A percentile compares a stretch with the other conserved stretches of the same genome.
Conservation (phyloP, 208 protist genomes). For the Crithidia brevicula region DNA sequence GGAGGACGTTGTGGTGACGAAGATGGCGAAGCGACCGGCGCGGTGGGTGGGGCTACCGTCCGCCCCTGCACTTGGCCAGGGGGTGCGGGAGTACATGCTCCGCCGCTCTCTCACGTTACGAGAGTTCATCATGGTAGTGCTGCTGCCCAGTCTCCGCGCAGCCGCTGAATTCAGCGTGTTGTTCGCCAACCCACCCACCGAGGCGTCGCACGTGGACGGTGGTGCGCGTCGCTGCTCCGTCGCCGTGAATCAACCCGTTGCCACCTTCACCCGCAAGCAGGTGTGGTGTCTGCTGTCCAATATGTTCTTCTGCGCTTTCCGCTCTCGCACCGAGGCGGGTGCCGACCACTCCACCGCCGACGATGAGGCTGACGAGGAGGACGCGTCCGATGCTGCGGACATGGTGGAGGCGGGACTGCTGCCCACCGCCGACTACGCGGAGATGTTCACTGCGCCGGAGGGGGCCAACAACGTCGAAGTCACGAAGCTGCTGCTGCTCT, state of each 20-base stretch:
- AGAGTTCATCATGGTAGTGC: slow-evolving; percentile 14
- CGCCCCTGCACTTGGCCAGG: slow-evolving; percentile 9
- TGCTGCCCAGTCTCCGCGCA: slow-evolving; percentile 16
- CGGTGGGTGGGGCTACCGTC: slow-evolving; percentile 16
- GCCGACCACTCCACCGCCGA: not conserved
- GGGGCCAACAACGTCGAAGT: slow-evolving; percentile 23
- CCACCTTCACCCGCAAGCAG: slow-evolving; percentile 14
- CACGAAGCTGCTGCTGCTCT: slow-evolving; percentile 32
- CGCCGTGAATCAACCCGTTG: not conserved
- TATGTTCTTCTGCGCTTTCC: slow-evolving; percentile 32
- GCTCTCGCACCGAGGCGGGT: slow-evolving; percentile 1
- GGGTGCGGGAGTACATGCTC: slow-evolving; percentile 14
- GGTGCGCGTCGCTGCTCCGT: not conserved
- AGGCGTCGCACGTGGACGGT: not conserved
- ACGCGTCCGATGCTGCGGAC: not conserved
- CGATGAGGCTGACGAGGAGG: not conserved
- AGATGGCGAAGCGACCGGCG: not conserved
- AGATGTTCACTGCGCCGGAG: slow-evolving; percentile 21
- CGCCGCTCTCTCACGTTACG: slow-evolving; percentile 2
- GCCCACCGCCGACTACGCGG: slow-evolving; percentile 29
- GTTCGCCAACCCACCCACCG: not conserved
- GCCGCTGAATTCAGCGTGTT: slow-evolving; percentile 12
- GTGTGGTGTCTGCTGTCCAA: slow-evolving; percentile 26
- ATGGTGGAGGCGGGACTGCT: slow-evolving; percentile 14
- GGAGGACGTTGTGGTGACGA: not conserved